phyloP scores from a whole-genome alignment of 2,329 filamentous ascomycete genomes.

The Dactylonectria estremocensis region DNA sequence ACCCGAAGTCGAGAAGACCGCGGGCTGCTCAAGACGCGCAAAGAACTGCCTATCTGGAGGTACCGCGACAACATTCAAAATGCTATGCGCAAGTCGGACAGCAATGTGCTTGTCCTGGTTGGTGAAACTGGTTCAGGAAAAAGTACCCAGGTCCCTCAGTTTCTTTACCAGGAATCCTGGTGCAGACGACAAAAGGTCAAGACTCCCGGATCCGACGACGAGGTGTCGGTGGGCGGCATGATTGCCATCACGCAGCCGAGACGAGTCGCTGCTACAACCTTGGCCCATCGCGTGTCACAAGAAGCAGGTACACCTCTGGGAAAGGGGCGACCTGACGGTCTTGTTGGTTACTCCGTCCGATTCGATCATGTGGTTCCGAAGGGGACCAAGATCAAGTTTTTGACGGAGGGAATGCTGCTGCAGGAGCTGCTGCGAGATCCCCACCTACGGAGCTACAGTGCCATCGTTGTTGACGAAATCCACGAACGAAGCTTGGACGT shows the following conservation, averaged over 20 bases:
- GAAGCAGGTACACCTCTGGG: conserved; percentile 75
- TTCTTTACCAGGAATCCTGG: conserved; percentile 85
- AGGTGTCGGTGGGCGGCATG: conserved; percentile 77
- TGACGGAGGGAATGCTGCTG: conserved; percentile 96
- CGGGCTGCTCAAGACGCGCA: conserved; percentile 64
- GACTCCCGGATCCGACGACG: conserved; percentile 55
- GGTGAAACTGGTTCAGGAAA: conserved; percentile 98
- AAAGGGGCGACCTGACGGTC: conserved; percentile 57
- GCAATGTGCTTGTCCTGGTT: conserved; percentile 85
- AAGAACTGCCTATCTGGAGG: conserved; percentile 85
- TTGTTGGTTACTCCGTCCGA: conserved; percentile 93
- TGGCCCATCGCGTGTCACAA: conserved; percentile 88
- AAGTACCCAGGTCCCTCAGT: conserved; percentile 96
- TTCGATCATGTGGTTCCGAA: conserved; percentile 91
- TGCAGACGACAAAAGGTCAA: conserved; percentile 74
- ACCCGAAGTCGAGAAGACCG: conserved; percentile 49
- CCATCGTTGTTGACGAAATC: conserved; percentile 94
- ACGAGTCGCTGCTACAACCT: conserved; percentile 91
- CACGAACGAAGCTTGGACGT: conserved; percentile 97
- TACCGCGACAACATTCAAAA: conserved; percentile 79
- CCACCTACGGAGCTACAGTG: conserved; percentile 86
- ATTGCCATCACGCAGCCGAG: conserved; percentile 96
- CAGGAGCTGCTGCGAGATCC: conserved; percentile 94
- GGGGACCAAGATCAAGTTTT: conserved; percentile 89
- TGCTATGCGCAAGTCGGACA: conserved; percentile 67